These are phyloP conservation scores for Pascua sp. DNA, from an alignment of 1,284 basidiomycete genomes.

Conservation along the genomic window DNA sequence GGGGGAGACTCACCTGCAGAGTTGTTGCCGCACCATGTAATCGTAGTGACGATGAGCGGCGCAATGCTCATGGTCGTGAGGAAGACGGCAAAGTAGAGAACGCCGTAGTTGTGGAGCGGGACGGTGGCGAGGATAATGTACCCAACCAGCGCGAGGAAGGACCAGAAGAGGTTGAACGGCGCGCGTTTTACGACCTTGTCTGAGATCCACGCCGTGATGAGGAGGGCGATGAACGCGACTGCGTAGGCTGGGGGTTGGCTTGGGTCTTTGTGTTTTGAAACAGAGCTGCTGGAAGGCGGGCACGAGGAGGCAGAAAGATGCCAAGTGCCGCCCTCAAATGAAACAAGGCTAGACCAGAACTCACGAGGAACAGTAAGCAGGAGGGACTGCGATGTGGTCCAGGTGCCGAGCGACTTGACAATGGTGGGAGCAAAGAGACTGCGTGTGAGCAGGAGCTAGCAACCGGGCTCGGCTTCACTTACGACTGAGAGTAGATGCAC, in stretches of 20 bases:
- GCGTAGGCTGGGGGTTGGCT: constrained; percentile 43
- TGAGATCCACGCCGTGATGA: constrained; percentile 45
- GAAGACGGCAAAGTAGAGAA: constrained; percentile 50
- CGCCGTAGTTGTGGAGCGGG: background rate
- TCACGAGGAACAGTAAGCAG: constrained; percentile 42
- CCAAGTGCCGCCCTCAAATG: too few species aligned
- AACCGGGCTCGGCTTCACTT: too few species aligned
- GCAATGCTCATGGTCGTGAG: constrained; percentile 46
- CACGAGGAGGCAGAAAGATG: too few species aligned
- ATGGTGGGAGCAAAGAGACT: constrained; percentile 50
- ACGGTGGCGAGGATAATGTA: constrained; percentile 33
- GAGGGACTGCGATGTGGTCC: constrained; percentile 43
- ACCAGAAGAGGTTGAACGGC: constrained; percentile 50
- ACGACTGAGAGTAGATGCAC: constrained; percentile 41
- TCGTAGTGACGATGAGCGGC: constrained; percentile 49
- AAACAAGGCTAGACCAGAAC: background rate
- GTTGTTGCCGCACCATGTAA: constrained; percentile 50
- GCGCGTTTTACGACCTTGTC: constrained; percentile 47
- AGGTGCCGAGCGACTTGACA: constrained; percentile 46
- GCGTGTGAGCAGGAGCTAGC: too few species aligned
- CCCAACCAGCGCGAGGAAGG: constrained; percentile 43
- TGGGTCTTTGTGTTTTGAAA: too few species aligned
- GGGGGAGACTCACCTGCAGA: constrained; percentile 40
- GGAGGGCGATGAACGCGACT: constrained; percentile 51
- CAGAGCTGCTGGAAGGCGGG: too few species aligned